phyloP scores from a whole-genome alignment of 2,329 filamentous ascomycete genomes.

The Fusarium virguliforme region DNA sequence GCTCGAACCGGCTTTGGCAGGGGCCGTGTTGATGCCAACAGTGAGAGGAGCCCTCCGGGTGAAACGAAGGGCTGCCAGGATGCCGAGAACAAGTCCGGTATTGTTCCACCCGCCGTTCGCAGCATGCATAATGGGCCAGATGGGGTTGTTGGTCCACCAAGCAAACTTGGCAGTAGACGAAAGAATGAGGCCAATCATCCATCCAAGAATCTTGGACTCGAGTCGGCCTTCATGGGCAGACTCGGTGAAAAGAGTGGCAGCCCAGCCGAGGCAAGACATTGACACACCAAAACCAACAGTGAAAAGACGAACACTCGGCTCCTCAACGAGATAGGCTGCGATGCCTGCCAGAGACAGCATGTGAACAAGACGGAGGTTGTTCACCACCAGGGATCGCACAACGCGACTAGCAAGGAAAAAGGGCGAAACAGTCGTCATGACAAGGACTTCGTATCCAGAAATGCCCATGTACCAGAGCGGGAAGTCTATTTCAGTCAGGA shows the following conservation, averaged over 20 bases:
- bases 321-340: constrained; percentile 81
- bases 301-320: constrained; percentile 83
- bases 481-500: constrained; percentile 75
- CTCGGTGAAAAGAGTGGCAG: constrained; percentile 85
- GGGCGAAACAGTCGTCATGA: constrained; percentile 88
- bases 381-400: constrained; percentile 77
- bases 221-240: constrained; percentile 81
- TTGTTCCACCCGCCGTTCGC: constrained; percentile 95
- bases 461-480: constrained; percentile 99
- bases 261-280: constrained; percentile 87
- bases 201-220: constrained; percentile 86
- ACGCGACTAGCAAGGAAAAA: constrained; percentile 81
- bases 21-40: constrained; percentile 55
- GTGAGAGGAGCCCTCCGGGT: constrained; percentile 75
- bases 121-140: constrained; percentile 95
- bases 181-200: constrained; percentile 84
- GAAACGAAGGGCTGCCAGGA: constrained; percentile 83
- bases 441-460: constrained; percentile 92
- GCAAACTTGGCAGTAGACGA: constrained; percentile 94
- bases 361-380: constrained; percentile 80
- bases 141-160: constrained; percentile 93
- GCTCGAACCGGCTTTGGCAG: constrained; percentile 74
- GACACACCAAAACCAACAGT: constrained; percentile 85
- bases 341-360: constrained; percentile 85
- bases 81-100: constrained; percentile 81